Percentiles rank a stretch among this genome's conserved stretches.
Conservation (phyloP, 2,329 filamentous ascomycete genomes). For the Sclerotinia minor region DNA sequence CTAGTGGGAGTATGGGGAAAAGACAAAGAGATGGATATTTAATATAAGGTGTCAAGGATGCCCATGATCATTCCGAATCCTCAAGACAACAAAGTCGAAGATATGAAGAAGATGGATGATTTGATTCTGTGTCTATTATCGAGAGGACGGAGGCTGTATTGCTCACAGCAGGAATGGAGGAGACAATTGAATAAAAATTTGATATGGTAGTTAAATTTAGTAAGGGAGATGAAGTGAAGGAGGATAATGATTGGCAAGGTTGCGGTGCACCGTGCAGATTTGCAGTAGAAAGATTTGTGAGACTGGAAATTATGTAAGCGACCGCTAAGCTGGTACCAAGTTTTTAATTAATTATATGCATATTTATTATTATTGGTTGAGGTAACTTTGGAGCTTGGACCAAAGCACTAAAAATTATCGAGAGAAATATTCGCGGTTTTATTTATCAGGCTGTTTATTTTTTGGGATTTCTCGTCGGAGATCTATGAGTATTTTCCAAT, state of each 20-base stretch:
- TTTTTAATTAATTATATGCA: no score
- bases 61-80: slow-evolving; percentile 20
- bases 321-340: not conserved
- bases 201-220: not conserved
- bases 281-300: not conserved
- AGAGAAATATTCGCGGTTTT: slow-evolving; percentile 8
- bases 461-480: not conserved
- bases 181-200: not conserved
- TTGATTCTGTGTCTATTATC: not conserved
- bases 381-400: not conserved
- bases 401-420: not conserved
- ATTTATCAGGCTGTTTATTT: not conserved
- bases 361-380: slow-evolving; percentile 1
- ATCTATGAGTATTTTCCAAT: slow-evolving; percentile 13
- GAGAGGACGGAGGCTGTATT: not conserved
- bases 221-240: not conserved
- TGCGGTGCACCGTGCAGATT: not conserved
- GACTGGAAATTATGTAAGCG: slow-evolving; percentile 4
- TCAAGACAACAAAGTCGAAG: slow-evolving; percentile 15
- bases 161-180: not conserved
- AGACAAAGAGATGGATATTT: slow-evolving; percentile 24
- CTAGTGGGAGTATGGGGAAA: not conserved
- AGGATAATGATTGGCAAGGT: slow-evolving; percentile 1
- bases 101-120: not conserved
- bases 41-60: slow-evolving; percentile 22